A percentile compares a stretch with the other conserved stretches of the same genome.
Evolutionary conservation across 768 basidiomycete genomes (phyloP).

Genomic region (Tubosaeta sp.): DNA sequence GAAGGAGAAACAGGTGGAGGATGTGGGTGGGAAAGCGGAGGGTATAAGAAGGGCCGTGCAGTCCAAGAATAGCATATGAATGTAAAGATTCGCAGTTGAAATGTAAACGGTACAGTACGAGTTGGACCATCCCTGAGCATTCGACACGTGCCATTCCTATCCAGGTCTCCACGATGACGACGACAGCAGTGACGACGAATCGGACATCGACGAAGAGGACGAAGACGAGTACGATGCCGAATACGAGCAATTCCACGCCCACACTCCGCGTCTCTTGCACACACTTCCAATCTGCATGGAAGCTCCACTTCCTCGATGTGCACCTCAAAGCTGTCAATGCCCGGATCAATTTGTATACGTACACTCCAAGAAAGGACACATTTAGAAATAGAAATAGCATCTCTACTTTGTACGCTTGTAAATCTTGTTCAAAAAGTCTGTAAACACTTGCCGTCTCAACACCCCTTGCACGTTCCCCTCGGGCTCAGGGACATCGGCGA

Average conservation of each 20-base stretch:
- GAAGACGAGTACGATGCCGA: not conserved
- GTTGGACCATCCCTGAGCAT: not conserved
- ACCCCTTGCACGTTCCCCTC: constrained; percentile 36
- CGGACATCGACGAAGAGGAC: not conserved
- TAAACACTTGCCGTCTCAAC: constrained; percentile 69
- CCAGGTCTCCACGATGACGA: not conserved
- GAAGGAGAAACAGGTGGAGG: not conserved
- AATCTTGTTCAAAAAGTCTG: constrained; percentile 86
- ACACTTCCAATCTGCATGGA: not conserved
- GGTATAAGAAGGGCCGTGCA: constrained; percentile 4
- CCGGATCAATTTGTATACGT: not conserved
- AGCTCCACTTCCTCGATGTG: not conserved
- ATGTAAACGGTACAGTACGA: too few relatives aligned
- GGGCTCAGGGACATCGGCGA: constrained; percentile 67
- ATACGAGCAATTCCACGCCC: too few relatives aligned
- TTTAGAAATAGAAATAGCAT: not conserved
- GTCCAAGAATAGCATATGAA: not conserved
- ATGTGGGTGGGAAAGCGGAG: not conserved
- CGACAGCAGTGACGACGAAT: not conserved
- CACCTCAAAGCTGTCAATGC: too few relatives aligned
- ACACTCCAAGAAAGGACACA: not conserved
- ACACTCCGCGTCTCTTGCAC: not conserved
- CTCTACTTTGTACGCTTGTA: constrained; percentile 57
- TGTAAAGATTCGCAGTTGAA: too few relatives aligned
- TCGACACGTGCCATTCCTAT: too few relatives aligned